phyloP scores from a whole-genome alignment of 208 protist genomes.

The Leishmania tropica region DNA sequence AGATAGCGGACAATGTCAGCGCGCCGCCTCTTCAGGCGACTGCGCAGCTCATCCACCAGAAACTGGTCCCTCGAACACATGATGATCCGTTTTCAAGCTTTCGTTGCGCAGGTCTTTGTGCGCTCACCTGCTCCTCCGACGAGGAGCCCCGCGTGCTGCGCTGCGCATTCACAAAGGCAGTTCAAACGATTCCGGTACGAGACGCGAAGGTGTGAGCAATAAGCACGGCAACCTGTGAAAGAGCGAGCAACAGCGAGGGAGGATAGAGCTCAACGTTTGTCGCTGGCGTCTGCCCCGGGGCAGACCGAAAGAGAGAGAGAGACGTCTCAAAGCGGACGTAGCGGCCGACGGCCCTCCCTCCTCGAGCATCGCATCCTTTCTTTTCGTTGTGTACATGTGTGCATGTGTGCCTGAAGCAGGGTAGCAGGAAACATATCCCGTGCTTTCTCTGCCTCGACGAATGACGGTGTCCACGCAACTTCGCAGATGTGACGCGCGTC shows the following conservation, averaged over 20 bases:
- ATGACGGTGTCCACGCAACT: background rate
- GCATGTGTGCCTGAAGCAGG: background rate
- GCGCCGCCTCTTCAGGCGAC: slow-evolving; percentile 59
- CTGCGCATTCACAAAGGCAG: background rate
- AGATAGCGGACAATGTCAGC: slow-evolving; percentile 56
- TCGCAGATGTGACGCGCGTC: background rate
- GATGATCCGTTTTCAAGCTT: background rate
- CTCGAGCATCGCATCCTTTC: background rate
- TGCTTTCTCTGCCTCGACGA: background rate
- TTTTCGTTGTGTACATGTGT: background rate
- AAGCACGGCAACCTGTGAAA: no score
- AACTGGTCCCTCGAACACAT: slow-evolving; percentile 11
- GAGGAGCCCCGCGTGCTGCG: background rate
- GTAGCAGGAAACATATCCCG: background rate
- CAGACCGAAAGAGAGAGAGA: background rate
- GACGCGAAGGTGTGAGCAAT: background rate
- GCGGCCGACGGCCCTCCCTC: background rate
- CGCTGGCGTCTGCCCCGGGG: background rate
- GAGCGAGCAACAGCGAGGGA: background rate
- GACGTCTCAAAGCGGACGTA: background rate
- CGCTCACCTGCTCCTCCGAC: background rate
- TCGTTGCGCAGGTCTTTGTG: background rate
- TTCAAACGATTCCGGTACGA: background rate
- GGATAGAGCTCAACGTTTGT: no score
- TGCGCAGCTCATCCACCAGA: slow-evolving; percentile 29